phyloP scores from a whole-genome alignment of 164 flowering plant genomes.

The Aristolochia contorta region DNA sequence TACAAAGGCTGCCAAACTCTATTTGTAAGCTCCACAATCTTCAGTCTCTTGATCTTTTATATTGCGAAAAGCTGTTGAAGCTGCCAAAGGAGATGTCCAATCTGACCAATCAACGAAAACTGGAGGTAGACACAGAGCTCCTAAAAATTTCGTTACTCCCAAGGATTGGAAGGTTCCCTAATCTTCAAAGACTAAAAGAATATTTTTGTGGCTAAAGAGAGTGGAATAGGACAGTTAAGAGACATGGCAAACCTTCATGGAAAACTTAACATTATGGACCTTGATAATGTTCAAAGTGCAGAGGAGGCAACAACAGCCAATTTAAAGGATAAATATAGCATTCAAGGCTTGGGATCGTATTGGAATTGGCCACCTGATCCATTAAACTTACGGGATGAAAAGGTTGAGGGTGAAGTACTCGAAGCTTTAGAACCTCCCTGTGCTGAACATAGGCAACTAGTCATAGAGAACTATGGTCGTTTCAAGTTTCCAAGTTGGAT shows the following conservation, averaged over 20 bases:
- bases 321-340: too few relatives aligned
- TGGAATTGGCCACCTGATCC: background rate
- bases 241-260: constrained; percentile 6
- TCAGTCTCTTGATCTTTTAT: too few relatives aligned
- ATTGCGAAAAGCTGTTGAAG: too few relatives aligned
- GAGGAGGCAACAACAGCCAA: too few relatives aligned
- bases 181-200: constrained; percentile 1
- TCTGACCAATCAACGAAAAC: background rate
- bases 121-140: constrained; percentile 1
- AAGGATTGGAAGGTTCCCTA: constrained; percentile 4
- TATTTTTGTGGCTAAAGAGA: constrained; percentile 8
- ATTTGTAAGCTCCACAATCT: background rate
- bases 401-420: constrained; percentile 3
- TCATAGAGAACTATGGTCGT: background rate
- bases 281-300: too few relatives aligned
- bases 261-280: too few relatives aligned
- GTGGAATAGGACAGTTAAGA: constrained; percentile 5
- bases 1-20: background rate
- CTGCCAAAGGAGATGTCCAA: background rate
- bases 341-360: constrained; percentile 2
- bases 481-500: constrained; percentile 8
- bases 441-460: background rate
- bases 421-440: constrained; percentile 8
- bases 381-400: too few relatives aligned
- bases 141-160: too few relatives aligned